Conservation (phyloP, 345 rosid genomes). For the Brassica juncea region DNA sequence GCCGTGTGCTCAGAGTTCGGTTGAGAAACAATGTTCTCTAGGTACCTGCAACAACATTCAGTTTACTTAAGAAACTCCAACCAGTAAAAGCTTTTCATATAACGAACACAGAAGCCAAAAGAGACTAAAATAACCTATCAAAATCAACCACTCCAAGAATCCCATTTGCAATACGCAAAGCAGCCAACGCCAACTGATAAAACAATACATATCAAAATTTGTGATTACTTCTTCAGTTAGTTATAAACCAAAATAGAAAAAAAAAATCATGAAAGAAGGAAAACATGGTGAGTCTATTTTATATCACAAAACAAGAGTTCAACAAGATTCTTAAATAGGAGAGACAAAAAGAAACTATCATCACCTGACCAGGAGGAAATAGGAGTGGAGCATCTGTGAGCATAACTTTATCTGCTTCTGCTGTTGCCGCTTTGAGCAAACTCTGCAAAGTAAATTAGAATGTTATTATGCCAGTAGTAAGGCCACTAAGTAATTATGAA, state of each 20-base stretch:
- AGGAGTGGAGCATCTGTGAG: conserved; percentile 93
- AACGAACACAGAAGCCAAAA: background rate
- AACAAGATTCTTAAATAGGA: background rate
- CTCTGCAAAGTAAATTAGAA: conserved; percentile 45
- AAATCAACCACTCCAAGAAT: conserved; percentile 60
- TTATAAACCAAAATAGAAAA: background rate
- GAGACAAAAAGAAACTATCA: conserved; percentile 15
- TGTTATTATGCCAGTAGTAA: conserved; percentile 28
- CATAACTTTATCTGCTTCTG: conserved; percentile 81
- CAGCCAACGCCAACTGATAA: conserved; percentile 80
- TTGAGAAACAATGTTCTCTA: conserved; percentile 53
- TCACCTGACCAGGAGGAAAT: conserved; percentile 95
- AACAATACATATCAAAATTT: background rate
- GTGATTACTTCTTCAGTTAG: background rate
- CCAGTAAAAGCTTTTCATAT: conserved; percentile 4
- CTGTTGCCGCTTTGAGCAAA: conserved; percentile 60
- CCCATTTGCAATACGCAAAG: conserved; percentile 69
- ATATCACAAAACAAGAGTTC: background rate
- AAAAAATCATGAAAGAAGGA: background rate
- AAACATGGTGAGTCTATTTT: conserved; percentile 1
- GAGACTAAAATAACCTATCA: conserved; percentile 54
- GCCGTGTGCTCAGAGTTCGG: conserved; percentile 57
- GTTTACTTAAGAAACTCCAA: background rate
- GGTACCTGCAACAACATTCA: conserved; percentile 53
- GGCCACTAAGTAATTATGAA: conserved; percentile 2